A percentile compares a stretch with the other conserved stretches of the same genome.
phyloP scores from a whole-genome alignment of 2,329 filamentous ascomycete species.

The Colletotrichum liaoningense region DNA sequence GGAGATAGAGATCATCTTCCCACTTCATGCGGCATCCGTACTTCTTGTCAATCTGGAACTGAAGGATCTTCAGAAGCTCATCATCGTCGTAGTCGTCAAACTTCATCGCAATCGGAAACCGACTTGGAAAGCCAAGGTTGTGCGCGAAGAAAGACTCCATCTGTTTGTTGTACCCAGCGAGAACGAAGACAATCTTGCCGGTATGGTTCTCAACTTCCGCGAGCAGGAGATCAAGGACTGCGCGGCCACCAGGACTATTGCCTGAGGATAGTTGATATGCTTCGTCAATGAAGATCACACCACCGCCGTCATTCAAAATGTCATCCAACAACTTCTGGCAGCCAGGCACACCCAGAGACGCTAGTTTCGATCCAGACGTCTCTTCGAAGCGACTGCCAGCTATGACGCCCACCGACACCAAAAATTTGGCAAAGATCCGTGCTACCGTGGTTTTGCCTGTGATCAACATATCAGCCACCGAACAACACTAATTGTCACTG shows the following conservation, averaged over 20 bases:
- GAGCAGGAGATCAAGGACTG: constrained; percentile 77
- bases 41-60: constrained; percentile 62
- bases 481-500: background rate
- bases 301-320: constrained; percentile 70
- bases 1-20: constrained; percentile 72
- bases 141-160: constrained; percentile 84
- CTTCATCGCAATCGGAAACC: constrained; percentile 73
- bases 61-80: constrained; percentile 73
- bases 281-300: constrained; percentile 82
- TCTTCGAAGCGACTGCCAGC: constrained; percentile 72
- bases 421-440: constrained; percentile 74
- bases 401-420: constrained; percentile 71
- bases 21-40: constrained; percentile 68
- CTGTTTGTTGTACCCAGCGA: constrained; percentile 78
- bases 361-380: constrained; percentile 74
- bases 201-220: constrained; percentile 78
- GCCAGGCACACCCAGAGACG: constrained; percentile 69
- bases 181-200: constrained; percentile 76
- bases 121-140: constrained; percentile 77
- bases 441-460: constrained; percentile 80
- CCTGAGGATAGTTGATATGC: constrained; percentile 78
- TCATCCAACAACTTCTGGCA: constrained; percentile 61
- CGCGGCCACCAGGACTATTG: constrained; percentile 65
- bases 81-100: constrained; percentile 77
- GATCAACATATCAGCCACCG: constrained; percentile 18